Evolutionary conservation across 306 rosid genomes (phyloP).

Genomic region (Corylus avellana): DNA sequence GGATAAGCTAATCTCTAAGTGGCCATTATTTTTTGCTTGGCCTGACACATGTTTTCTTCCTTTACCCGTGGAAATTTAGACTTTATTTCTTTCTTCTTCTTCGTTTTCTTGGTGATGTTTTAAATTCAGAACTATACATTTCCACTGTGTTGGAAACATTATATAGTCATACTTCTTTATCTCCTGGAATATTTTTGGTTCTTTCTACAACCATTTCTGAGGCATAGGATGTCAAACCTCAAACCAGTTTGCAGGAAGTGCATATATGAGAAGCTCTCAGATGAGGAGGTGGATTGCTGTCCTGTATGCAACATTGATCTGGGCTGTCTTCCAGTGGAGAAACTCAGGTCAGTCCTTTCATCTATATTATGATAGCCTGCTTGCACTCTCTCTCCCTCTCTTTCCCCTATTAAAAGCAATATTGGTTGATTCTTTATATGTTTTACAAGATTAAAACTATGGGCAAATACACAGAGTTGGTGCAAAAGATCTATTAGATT

Average conservation of each 20-base stretch:
- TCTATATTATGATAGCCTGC: background rate
- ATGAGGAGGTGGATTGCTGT: constrained; percentile 80
- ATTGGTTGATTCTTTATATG: constrained; percentile 1
- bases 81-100: background rate
- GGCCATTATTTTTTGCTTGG: background rate
- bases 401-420: background rate
- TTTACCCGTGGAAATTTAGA: background rate
- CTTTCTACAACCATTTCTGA: constrained; percentile 28
- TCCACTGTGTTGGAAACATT: background rate
- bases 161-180: background rate
- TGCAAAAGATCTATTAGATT: constrained; percentile 2
- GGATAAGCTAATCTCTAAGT: background rate
- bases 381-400: background rate
- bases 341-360: constrained; percentile 68
- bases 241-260: constrained; percentile 94
- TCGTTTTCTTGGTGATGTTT: background rate
- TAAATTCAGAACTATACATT: background rate
- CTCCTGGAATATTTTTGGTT: background rate
- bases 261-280: constrained; percentile 77
- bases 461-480: background rate
- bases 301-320: constrained; percentile 91
- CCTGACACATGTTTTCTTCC: background rate
- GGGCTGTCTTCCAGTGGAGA: constrained; percentile 84
- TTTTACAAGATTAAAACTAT: background rate
- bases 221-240: constrained; percentile 20